Percentiles rank a stretch among this genome's conserved stretches.
phyloP scores from a whole-genome alignment of 176 grass and related monocot genomes.

The Chloris gayana region DNA sequence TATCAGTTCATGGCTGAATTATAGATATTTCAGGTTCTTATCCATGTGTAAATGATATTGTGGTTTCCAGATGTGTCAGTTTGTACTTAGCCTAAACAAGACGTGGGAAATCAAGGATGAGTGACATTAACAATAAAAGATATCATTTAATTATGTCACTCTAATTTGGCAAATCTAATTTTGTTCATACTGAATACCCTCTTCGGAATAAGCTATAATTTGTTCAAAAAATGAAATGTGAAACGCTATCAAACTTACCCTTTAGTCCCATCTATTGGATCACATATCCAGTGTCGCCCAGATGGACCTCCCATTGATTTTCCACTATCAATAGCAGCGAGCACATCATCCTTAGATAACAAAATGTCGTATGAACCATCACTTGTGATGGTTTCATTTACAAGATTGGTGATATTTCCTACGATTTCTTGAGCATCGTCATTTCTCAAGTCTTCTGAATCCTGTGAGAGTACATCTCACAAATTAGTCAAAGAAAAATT shows the following conservation, averaged over 20 bases:
- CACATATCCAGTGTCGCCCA: slow-evolving; percentile 90
- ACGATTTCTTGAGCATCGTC: slow-evolving; percentile 66
- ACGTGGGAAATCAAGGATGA: slow-evolving; percentile 7
- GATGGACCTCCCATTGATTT: slow-evolving; percentile 84
- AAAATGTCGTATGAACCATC: slow-evolving; percentile 62
- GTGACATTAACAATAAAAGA: background rate
- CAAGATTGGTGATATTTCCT: slow-evolving; percentile 69
- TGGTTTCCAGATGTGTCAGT: background rate
- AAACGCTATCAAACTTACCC: slow-evolving; percentile 56
- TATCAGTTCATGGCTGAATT: background rate
- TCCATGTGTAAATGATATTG: background rate
- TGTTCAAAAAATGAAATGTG: background rate
- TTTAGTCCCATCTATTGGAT: slow-evolving; percentile 99
- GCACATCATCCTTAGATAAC: slow-evolving; percentile 79
- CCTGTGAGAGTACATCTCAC: slow-evolving; percentile 40
- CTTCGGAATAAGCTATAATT: background rate
- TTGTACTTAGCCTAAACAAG: background rate
- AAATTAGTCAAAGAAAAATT: background rate
- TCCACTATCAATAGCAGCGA: slow-evolving; percentile 75
- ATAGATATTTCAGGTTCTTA: background rate
- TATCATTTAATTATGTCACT: background rate
- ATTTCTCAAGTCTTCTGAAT: slow-evolving; percentile 82
- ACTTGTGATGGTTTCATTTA: slow-evolving; percentile 70
- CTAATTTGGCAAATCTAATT: background rate
- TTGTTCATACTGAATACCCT: background rate